phyloP scores from a whole-genome alignment of 345 rosid genomes.

The Lumnitzera littorea region DNA sequence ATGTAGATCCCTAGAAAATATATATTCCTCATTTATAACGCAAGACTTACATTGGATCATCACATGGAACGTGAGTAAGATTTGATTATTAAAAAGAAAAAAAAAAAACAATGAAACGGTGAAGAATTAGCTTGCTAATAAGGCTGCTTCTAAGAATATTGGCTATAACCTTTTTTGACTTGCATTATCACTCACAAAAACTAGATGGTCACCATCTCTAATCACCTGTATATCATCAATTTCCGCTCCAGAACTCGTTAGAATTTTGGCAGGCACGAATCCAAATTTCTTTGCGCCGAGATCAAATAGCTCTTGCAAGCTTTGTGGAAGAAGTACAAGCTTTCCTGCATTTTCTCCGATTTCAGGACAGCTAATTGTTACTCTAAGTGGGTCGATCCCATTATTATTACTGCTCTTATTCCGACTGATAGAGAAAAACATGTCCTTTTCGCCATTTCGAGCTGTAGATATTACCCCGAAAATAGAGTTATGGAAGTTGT shows the following conservation, averaged over 20 bases:
- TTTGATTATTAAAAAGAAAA: no score
- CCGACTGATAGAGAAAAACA: slow-evolving; percentile 18
- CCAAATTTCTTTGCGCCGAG: slow-evolving; percentile 24
- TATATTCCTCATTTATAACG: no score
- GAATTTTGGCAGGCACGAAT: slow-evolving; percentile 16
- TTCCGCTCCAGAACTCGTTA: slow-evolving; percentile 21
- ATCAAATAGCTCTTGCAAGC: slow-evolving; percentile 23
- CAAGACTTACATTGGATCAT: no score
- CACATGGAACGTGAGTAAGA: no score
- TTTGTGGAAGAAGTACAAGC: slow-evolving; percentile 23
- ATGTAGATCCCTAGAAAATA: no score
- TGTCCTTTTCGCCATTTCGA: slow-evolving; percentile 31
- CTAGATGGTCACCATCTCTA: slow-evolving; percentile 32
- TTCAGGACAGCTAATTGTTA: slow-evolving; percentile 30
- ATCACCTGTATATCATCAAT: slow-evolving; percentile 30
- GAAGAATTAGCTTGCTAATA: no score
- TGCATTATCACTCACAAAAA: not conserved
- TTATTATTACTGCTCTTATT: not conserved
- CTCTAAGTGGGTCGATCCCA: slow-evolving; percentile 10
- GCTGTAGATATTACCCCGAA: slow-evolving; percentile 68
- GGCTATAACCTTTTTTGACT: no score
- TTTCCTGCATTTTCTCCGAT: slow-evolving; percentile 18
- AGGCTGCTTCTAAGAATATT: no score
- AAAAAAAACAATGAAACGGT: no score
- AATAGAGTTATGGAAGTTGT: slow-evolving; percentile 60